These are phyloP conservation scores for Chaetomium fimeti DNA, from an alignment of 495 filamentous ascomycete species.

Conservation along the genomic window DNA sequence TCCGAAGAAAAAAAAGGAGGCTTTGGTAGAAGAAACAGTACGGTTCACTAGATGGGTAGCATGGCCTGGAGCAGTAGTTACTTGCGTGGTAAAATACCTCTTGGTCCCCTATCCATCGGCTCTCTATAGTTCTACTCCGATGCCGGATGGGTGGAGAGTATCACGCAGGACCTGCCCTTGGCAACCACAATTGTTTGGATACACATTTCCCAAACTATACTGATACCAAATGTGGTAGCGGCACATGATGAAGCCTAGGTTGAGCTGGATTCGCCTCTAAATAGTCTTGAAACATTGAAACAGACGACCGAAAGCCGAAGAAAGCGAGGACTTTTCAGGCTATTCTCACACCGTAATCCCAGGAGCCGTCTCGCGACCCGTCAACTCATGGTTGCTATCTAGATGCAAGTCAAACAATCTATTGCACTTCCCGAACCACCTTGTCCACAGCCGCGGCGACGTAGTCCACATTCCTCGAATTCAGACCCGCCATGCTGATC, in stretches of 20 bases:
- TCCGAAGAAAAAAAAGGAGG: conserved; percentile 7
- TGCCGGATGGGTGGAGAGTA: neutral
- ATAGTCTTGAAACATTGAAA: neutral
- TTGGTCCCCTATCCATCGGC: neutral
- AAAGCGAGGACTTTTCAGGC: neutral
- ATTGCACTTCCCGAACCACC: conserved; percentile 64
- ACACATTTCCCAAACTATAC: neutral
- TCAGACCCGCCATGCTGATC: conserved; percentile 94
- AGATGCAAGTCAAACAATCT: conserved; percentile 14
- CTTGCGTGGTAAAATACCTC: neutral
- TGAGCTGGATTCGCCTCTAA: neutral
- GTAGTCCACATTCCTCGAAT: conserved; percentile 88
- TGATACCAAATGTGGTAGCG: neutral
- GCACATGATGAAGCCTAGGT: neutral
- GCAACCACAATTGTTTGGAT: neutral
- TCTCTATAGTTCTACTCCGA: neutral
- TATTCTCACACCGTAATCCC: neutral
- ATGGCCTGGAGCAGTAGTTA: conserved; percentile 7
- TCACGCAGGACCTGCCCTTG: neutral
- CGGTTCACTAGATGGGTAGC: conserved; percentile 4
- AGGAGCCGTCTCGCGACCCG: neutral
- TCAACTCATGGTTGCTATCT: neutral
- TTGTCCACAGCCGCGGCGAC: conserved; percentile 85
- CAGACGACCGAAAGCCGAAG: neutral
- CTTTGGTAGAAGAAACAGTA: conserved; percentile 4